Evolutionary conservation across 331 rosid genomes (phyloP), one percentile per base, ranked within the genome.

Genomic region (Malus hybrid): DNA sequence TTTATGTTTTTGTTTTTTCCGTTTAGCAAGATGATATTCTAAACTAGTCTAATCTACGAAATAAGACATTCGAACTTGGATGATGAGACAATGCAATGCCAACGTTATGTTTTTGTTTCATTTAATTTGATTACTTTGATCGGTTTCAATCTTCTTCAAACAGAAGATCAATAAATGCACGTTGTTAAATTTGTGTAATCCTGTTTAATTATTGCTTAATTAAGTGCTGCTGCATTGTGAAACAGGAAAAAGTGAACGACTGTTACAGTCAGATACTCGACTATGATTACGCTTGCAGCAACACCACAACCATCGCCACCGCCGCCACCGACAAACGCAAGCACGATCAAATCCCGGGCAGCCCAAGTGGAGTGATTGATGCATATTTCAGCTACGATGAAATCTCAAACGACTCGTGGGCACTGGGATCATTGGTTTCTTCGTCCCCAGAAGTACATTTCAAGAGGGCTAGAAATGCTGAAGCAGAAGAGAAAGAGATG

Each of bases 161-260:
- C 55, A 28, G 12, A 54, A 28, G 19, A 48, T 20, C 32, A 44
- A 19, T 73, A 15, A 44, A 73, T 46, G 34, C 64, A 62, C 67
- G 29, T 67, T 84, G 3, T 61, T 27, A 20, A 60, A 9, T 12
- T 61, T 28, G 71, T 76, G 70, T 84, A 78, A 72, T 78, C 59
- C 56, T 72, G 59, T 52, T 71, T 16, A 42, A 42, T 67, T 42
- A 34, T 31, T 64, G 5, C 5, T 27, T 29, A 61, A 15, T 19
- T 42, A 28, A 27, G 22, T 46, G 34, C 16, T 46, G 34, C 55
- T 65, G 76, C 64, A 62, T 69, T 74, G 33, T 55, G 18, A 74
- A 80, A 85, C 95, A 94, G 98, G 99, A 86, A 85, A 90, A 86
- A 81, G 93, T 88, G 34, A 83, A 88, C 29, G 90, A 88, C 19